A percentile compares a stretch with the other conserved stretches of the same genome.
Conservation (phyloP, 2,329 filamentous ascomycete genomes). For the Alternaria conjuncta region DNA sequence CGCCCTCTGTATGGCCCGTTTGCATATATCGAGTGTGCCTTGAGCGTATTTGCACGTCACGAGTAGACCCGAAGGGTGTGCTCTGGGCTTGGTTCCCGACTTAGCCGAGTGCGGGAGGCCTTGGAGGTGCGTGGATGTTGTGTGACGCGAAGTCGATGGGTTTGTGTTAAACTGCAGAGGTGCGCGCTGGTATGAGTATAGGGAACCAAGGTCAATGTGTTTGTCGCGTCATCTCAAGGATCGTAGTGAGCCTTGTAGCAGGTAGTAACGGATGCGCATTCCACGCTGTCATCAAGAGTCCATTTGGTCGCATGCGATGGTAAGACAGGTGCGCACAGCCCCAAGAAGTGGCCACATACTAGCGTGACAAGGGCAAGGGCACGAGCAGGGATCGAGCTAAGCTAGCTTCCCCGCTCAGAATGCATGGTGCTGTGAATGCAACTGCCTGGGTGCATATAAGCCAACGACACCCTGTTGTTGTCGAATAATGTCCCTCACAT, state of each 20-base stretch:
- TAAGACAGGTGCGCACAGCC: constrained; percentile 22
- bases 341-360: constrained; percentile 17
- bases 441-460: constrained; percentile 27
- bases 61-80: constrained; percentile 14
- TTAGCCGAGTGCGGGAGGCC: constrained; percentile 32
- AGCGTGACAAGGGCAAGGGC: constrained; percentile 6
- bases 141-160: constrained; percentile 10
- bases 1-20: constrained; percentile 14
- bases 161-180: not conserved
- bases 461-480: constrained; percentile 8
- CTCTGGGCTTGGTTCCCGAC: constrained; percentile 19
- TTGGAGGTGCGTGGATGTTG: constrained; percentile 15
- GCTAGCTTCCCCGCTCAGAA: constrained; percentile 31
- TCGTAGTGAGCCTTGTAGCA: not conserved
- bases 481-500: constrained; percentile 17
- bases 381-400: constrained; percentile 6
- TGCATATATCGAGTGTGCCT: constrained; percentile 21
- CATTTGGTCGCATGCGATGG: not conserved
- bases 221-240: not conserved
- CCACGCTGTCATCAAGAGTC: not conserved
- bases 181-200: not conserved
- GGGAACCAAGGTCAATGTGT: not conserved
- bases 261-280: not conserved
- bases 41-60: constrained; percentile 26
- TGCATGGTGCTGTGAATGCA: constrained; percentile 6